These are phyloP conservation scores for Balamuthia mandrillaris DNA, from an alignment of 208 protist species.

Conservation along the genomic window DNA sequence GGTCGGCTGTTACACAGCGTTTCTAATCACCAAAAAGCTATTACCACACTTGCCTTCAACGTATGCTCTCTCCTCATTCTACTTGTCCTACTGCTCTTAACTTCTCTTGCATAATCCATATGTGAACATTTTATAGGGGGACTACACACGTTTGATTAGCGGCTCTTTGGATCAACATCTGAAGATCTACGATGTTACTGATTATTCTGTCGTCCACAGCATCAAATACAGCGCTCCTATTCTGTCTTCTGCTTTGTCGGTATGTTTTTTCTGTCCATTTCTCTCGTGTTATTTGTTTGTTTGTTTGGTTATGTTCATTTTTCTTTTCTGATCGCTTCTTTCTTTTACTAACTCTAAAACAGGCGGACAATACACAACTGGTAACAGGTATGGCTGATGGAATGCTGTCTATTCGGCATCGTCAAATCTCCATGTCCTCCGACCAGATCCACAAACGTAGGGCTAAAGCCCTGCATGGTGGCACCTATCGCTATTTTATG, in stretches of 20 bases:
- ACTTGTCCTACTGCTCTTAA: no score
- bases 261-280: not conserved
- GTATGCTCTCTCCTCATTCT: not conserved
- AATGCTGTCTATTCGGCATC: conserved; percentile 49
- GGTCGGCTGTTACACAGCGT: conserved; percentile 40
- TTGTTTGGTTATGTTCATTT: no score
- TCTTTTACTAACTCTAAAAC: not conserved
- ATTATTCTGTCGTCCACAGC: conserved; percentile 53
- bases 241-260: conserved; percentile 48
- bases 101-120: not conserved
- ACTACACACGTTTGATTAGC: conserved; percentile 37
- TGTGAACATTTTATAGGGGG: not conserved
- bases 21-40: conserved; percentile 60
- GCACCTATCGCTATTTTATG: not conserved
- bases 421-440: not conserved
- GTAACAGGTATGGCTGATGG: conserved; percentile 49
- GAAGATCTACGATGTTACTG: conserved; percentile 56
- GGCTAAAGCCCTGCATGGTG: not conserved
- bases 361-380: conserved; percentile 56
- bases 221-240: conserved; percentile 58
- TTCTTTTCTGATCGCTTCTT: no score
- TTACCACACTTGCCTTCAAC: conserved; percentile 51
- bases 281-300: no score
- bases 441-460: not conserved
- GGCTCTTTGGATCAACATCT: conserved; percentile 60